These are phyloP conservation scores for Aspergillus bridgeri DNA, from an alignment of 495 filamentous ascomycete species.

Conservation along the genomic window DNA sequence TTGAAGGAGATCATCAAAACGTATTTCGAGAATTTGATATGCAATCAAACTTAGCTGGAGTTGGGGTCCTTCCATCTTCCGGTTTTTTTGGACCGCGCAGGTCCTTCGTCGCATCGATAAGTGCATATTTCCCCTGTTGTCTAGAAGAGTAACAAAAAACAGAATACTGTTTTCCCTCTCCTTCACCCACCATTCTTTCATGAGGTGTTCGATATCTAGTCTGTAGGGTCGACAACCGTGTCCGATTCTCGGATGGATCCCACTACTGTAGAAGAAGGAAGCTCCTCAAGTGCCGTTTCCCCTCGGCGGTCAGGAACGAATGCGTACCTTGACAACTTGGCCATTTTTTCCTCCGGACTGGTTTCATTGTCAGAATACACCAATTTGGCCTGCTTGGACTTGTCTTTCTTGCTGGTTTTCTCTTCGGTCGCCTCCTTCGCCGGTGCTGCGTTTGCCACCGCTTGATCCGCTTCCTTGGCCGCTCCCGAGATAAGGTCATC, in stretches of 20 bases:
- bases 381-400: constrained; percentile 66
- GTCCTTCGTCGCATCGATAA: constrained; percentile 2
- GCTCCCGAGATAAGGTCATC: constrained; percentile 58
- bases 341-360: constrained; percentile 88
- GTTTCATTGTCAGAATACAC: constrained; percentile 73
- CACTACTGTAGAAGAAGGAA: constrained; percentile 35
- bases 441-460: constrained; percentile 19
- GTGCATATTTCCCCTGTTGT: background rate
- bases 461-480: constrained; percentile 34
- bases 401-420: constrained; percentile 60
- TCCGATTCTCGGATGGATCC: constrained; percentile 35
- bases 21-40: constrained; percentile 33
- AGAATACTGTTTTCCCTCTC: background rate
- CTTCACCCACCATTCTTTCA: constrained; percentile 1
- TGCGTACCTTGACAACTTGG: constrained; percentile 70
- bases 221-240: constrained; percentile 35
- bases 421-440: constrained; percentile 40
- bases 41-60: constrained; percentile 48
- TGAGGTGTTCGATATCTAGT: constrained; percentile 17
- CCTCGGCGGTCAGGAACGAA: constrained; percentile 52
- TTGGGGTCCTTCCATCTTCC: constrained; percentile 9
- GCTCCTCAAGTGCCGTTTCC: constrained; percentile 35
- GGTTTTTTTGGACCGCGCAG: constrained; percentile 7
- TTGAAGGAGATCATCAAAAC: constrained; percentile 18
- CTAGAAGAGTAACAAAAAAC: constrained; percentile 2